Base-by-base conservation (phyloP, 352 stramenopile genomes). In the Pythium insidiosum region DNA sequence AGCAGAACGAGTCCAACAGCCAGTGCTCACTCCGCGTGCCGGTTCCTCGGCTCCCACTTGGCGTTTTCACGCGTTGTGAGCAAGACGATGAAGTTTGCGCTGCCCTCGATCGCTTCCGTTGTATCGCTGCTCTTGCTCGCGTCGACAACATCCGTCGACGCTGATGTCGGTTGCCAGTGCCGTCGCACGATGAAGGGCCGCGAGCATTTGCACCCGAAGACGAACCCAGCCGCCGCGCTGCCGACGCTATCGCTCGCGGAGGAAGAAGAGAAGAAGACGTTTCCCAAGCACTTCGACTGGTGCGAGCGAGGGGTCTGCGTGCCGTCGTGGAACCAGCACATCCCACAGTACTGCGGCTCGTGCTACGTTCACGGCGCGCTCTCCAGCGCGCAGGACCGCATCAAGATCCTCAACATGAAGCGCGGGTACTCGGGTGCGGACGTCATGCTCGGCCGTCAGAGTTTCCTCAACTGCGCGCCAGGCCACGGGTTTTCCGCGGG, bases 261-360 rank as follows among this genome's bases (percentile, higher is more conserved):
- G 34, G 21, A 40, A 16, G 18, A 61, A 16, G 61, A 77, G 25
- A 43, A 84, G 2, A 50, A 68, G 26, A 31, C 51, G 9, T 56
- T 84, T 15, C 77, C 77, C 0, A 51, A 56, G 41, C 69, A 85
- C 29, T 95, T 98, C 50, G 88, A 94, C 56, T 98, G 95, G 93
- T 88, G 78, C 46, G 78, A 91, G 47, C 63, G 58, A 10, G 74
- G 78, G 25, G 84, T 78, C 47, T 88, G 74, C 42, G 73, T 84
- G 34, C 71, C 74, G n/a, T 86, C 74, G 48, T 91, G 78, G 76
- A 88, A 88, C 55, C 75, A 91, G 50, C 78, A 91, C 43, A 85
- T 87, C 21, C 78, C 78, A 23, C 70, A 84, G 50, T 95, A 93
- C 58, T 95, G 85, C 48, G 83, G 83, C 25, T 90, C 81, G 26